A percentile compares a stretch with the other conserved stretches of the same genome.
phyloP scores from a whole-genome alignment of 495 filamentous ascomycete genomes.

The Usnea hakonensis region DNA sequence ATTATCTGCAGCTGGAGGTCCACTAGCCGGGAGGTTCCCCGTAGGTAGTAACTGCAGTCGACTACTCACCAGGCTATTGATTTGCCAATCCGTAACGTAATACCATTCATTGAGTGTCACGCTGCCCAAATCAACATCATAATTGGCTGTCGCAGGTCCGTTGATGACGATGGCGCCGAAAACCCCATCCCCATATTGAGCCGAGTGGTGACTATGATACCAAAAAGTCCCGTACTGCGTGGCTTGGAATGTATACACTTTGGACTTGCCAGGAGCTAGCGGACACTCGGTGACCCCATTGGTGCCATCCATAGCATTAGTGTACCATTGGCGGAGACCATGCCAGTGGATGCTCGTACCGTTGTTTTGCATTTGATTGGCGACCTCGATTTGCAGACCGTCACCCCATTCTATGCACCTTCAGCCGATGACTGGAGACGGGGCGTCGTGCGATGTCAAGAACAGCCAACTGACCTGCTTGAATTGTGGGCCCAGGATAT shows the following conservation, averaged over 20 bases:
- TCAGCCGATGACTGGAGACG: neutral
- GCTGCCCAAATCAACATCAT: conserved; percentile 44
- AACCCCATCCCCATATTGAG: conserved; percentile 45
- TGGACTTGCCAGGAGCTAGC: conserved; percentile 35
- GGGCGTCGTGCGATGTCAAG: neutral
- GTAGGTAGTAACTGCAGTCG: neutral
- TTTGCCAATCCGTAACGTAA: conserved; percentile 23
- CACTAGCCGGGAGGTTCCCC: neutral
- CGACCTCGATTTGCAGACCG: conserved; percentile 23
- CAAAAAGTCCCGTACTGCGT: conserved; percentile 44
- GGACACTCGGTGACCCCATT: conserved; percentile 27
- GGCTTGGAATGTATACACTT: conserved; percentile 37
- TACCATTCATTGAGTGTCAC: conserved; percentile 44
- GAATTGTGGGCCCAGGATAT: conserved; percentile 5
- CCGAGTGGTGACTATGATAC: no score
- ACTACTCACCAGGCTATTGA: neutral
- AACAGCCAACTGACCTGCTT: neutral
- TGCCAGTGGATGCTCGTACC: conserved; percentile 49
- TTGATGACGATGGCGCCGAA: conserved; percentile 42
- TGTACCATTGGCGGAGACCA: conserved; percentile 37
- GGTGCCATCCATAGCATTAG: conserved; percentile 8
- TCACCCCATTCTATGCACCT: conserved; percentile 5
- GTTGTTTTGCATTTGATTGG: conserved; percentile 23
- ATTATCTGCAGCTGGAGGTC: neutral
- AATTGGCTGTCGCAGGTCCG: conserved; percentile 42